phyloP scores from a whole-genome alignment of 1,284 basidiomycete species.

The Pholiota adiposa region DNA sequence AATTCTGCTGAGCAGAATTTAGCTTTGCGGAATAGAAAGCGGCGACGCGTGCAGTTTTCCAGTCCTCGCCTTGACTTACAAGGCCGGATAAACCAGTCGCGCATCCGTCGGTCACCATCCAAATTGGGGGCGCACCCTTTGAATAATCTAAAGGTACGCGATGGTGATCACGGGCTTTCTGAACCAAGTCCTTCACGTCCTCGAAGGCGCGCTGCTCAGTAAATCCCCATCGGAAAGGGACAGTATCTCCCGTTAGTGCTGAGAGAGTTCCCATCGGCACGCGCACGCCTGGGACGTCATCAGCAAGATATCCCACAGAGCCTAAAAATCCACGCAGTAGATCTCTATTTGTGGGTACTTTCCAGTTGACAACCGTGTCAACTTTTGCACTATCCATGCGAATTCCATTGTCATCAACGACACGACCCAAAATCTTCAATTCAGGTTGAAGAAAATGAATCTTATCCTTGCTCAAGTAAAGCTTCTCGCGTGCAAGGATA shows the following conservation, averaged over 20 bases:
- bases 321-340: background rate
- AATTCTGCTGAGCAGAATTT: constrained; percentile 17
- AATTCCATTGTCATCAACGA: background rate
- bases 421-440: background rate
- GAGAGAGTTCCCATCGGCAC: constrained; percentile 13
- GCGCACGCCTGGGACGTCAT: background rate
- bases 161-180: constrained; percentile 2
- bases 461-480: background rate
- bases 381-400: background rate
- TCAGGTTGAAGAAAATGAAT: background rate
- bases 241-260: constrained; percentile 10
- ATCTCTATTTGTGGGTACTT: background rate
- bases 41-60: constrained; percentile 4
- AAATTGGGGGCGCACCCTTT: background rate
- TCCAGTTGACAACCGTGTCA: background rate
- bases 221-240: constrained; percentile 13
- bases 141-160: constrained; percentile 5
- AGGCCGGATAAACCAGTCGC: constrained; percentile 8
- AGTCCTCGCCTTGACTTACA: constrained; percentile 14
- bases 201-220: constrained; percentile 15
- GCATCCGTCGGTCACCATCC: constrained; percentile 16
- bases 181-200: constrained; percentile 7
- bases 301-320: background rate
- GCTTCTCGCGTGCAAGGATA: background rate
- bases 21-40: constrained; percentile 18